phyloP scores from a whole-genome alignment of 2,329 filamentous ascomycete species.

The Cephalotrichum gorgonifer region DNA sequence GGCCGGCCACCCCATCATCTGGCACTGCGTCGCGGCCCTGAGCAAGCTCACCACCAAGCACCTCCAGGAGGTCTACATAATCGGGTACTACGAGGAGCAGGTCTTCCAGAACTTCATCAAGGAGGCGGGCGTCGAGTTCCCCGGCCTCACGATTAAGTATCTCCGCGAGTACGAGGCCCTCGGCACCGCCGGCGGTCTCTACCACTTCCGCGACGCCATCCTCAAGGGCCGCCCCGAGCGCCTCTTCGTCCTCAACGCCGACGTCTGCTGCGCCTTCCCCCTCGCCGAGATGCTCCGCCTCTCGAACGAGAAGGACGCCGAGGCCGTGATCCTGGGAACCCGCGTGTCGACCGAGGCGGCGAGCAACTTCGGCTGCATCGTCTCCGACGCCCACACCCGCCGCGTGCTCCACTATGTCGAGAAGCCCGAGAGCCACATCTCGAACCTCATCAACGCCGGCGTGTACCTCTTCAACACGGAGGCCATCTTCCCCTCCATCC shows the following conservation, averaged over 20 bases:
- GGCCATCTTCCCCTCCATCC: slow-evolving; percentile 92
- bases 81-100: slow-evolving; percentile 96
- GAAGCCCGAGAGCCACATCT: slow-evolving; percentile 96
- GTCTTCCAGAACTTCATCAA: slow-evolving; percentile 99
- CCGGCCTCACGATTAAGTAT: slow-evolving; percentile 84
- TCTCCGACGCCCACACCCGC: slow-evolving; percentile 85
- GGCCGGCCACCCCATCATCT: slow-evolving; percentile 95
- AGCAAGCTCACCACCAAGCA: slow-evolving; percentile 69
- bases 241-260: slow-evolving; percentile 95
- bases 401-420: slow-evolving; percentile 98
- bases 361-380: slow-evolving; percentile 95
- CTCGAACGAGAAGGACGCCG: slow-evolving; percentile 89
- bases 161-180: slow-evolving; percentile 94
- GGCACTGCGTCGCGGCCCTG: slow-evolving; percentile 90
- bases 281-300: slow-evolving; percentile 90
- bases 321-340: slow-evolving; percentile 92
- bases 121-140: slow-evolving; percentile 74
- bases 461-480: slow-evolving; percentile 96
- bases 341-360: slow-evolving; percentile 84
- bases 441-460: slow-evolving; percentile 97
- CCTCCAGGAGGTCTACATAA: slow-evolving; percentile 93
- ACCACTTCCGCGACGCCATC: slow-evolving; percentile 98
- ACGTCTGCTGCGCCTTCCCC: slow-evolving; percentile 98
- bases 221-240: slow-evolving; percentile 90
- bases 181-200: slow-evolving; percentile 90